Conservation (phyloP, 2,329 filamentous ascomycete species). For the Aphanocladium album region DNA sequence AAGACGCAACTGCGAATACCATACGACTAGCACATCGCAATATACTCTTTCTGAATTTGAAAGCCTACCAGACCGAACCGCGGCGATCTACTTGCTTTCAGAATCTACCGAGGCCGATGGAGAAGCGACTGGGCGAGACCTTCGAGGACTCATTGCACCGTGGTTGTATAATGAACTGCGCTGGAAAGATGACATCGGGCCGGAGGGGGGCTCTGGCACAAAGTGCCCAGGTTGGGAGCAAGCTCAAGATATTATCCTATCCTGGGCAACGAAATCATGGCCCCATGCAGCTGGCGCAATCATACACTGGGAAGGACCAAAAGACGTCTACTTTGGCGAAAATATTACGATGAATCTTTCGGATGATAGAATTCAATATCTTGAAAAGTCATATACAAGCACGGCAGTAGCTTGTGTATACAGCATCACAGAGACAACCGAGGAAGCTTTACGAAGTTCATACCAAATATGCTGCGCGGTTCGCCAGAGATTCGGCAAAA, state of each 20-base stretch:
- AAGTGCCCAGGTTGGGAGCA: slow-evolving; percentile 62
- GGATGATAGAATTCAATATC: slow-evolving; percentile 32
- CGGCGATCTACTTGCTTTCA: slow-evolving; percentile 57
- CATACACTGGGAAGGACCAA: slow-evolving; percentile 68
- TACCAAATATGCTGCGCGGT: slow-evolving; percentile 9
- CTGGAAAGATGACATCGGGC: slow-evolving; percentile 34
- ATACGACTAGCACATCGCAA: slow-evolving; percentile 44
- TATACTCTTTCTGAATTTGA: slow-evolving; percentile 61
- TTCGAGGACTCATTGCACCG: slow-evolving; percentile 64
- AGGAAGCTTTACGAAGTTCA: slow-evolving; percentile 6
- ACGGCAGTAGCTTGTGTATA: slow-evolving; percentile 11
- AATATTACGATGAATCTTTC: slow-evolving; percentile 53
- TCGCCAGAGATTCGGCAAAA: slow-evolving; percentile 45
- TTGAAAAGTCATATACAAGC: slow-evolving; percentile 28
- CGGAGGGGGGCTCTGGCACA: slow-evolving; percentile 22
- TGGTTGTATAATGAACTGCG: slow-evolving; percentile 65
- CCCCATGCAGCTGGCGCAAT: slow-evolving; percentile 57
- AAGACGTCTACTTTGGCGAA: slow-evolving; percentile 63
- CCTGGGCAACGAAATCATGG: slow-evolving; percentile 57
- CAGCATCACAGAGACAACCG: not conserved
- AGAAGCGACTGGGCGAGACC: slow-evolving; percentile 53
- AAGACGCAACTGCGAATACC: slow-evolving; percentile 65
- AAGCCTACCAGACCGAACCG: slow-evolving; percentile 51
- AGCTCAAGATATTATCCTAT: slow-evolving; percentile 61
- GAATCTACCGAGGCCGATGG: slow-evolving; percentile 43